Conservation (phyloP, 306 rosid genomes). For the Rosa persica region DNA sequence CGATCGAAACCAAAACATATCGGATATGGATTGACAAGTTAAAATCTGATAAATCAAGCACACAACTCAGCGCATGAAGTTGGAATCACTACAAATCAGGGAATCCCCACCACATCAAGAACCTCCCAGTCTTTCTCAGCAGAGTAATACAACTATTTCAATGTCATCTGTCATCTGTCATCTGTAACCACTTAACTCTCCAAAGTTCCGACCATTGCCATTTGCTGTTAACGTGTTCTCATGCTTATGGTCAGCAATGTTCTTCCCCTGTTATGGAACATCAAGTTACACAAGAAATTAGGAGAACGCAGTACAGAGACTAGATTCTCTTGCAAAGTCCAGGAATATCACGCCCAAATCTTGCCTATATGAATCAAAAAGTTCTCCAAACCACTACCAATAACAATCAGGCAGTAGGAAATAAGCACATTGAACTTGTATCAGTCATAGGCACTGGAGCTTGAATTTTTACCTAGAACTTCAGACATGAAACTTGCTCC, state of each 20-base stretch:
- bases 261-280: background rate
- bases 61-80: background rate
- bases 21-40: too few species aligned
- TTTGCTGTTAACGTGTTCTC: background rate
- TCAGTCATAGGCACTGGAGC: background rate
- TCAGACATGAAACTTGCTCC: background rate
- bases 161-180: background rate
- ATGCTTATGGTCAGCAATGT: background rate
- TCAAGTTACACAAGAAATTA: background rate
- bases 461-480: background rate
- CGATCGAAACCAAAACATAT: background rate
- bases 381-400: background rate
- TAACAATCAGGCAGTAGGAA: background rate
- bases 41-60: background rate
- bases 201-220: background rate
- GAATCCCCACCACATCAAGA: background rate
- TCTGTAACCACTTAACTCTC: too few species aligned
- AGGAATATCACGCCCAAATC: background rate
- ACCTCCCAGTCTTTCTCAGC: background rate
- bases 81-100: background rate
- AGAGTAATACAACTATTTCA: background rate
- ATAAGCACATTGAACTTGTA: background rate
- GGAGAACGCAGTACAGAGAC: background rate
- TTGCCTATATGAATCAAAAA: background rate
- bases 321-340: background rate